Base-by-base conservation (phyloP, 2,329 filamentous ascomycete genomes). In the Pseudogymnoascus sp. region DNA sequence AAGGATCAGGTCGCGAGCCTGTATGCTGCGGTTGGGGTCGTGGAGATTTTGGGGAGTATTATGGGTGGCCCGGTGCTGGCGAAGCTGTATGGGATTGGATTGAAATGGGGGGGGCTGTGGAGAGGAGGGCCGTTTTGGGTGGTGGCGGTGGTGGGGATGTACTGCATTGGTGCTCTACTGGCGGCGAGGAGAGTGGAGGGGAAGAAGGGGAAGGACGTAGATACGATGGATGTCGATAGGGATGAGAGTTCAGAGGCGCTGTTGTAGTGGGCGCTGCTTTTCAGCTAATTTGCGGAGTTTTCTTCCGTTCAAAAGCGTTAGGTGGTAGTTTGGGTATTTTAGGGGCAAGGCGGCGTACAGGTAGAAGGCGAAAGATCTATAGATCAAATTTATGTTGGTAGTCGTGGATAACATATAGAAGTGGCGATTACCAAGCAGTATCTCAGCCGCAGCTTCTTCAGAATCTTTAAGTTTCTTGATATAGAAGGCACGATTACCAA, bases 61-160 rank as follows among this genome's bases (percentile, higher is more conserved):
- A 31, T 64, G 39, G 66, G 67, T 6, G 66, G 69, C 1, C 71
- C 71, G 2, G 59, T 52, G 5, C 33, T 72, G 3, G 69, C 68
- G 5, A 61, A 23, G 5, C 39, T 71, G 0, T 72, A 68, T 63
- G 66, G 66, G 1, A 16, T 66, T 8, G 71, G 70, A 0, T 41
- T 72, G 60, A 62, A 65, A 21, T 64, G 52, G 63, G 67, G 62
- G 65, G 61, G 66, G n/a, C 29, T 58, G 5, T 72, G 69, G 70
- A 62, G 66, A 10, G 69, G 67, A 8, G 49, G 72, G 19, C 71
- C 71, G n/a, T 72, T 67, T 63, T 66, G 65, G 45, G 52, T 26
- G 16, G 43, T 69, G 5, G 61, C 63, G 2, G 14, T 65, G 10
- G 65, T 70, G 14, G 43, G 12, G 43, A 1, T 49, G 23, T 49